Base-by-base conservation (phyloP, 768 basidiomycete species). In the Tylopilus balloui region DNA sequence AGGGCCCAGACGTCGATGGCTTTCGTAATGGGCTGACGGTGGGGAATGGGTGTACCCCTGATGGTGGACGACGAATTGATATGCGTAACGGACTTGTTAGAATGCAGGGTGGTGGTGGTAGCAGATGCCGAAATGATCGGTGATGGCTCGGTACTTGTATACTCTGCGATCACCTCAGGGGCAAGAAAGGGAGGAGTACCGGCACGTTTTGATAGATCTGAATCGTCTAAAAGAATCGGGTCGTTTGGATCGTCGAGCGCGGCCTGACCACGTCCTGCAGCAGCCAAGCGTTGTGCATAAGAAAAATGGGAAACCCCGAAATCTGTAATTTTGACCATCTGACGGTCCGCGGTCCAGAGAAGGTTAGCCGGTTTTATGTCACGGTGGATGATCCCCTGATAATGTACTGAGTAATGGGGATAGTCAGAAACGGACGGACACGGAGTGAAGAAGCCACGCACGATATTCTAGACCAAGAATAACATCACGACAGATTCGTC, bases 281-380 rank as follows among this genome's bases (percentile, higher is more conserved):
- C 80, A 3, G 85, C 84, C 15, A 88, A 77, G 3, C 84, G 79
- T 54, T 94, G 85, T 0, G 92, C 89, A 59, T 91, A 87, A 5
- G 92, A 95, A 69, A 95, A 93, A 65, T 95, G 92, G 14, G 95
- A 94, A 45, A 96, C 92, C 45, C 96, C 96, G 68, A 99, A 98
- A 70, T 99, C 96, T 23, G 87, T 92, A 52, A 99, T 98, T 71
- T 99, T 99, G 70, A 98, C 94, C 50, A 80, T 81, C 51, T 81
- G 80, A 45, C 89, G 84, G 71, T 95, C 88, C 23, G 78, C 77
- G 3, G 88, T 87, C 84, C 90, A 92, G 24, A 99, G 78, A 20
- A 99, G 82, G 69, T 99, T 99, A 39, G 93, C 91, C 23, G 96
- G 96, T 65, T 99, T 99, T 73, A 99, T 98, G 71, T 99, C 96